phyloP scores from a whole-genome alignment of 768 basidiomycete genomes.

The Leccinum pellstonianum region DNA sequence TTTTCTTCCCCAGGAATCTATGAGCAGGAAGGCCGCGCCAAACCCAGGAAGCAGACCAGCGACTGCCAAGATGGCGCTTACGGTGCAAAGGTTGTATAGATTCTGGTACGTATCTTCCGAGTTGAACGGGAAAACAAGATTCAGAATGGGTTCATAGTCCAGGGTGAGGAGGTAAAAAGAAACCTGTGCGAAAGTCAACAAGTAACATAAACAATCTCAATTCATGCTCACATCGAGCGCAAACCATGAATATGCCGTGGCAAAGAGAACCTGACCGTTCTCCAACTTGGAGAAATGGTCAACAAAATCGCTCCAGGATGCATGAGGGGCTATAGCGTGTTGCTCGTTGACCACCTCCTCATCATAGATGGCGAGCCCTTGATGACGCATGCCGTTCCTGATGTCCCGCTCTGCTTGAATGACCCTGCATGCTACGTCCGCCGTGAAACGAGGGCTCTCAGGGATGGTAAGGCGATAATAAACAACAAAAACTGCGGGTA shows the following conservation, averaged over 20 bases:
- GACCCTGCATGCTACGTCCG: slow-evolving; percentile 82
- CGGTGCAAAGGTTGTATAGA: slow-evolving; percentile 58
- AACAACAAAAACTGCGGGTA: slow-evolving; percentile 74
- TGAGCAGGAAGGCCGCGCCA: slow-evolving; percentile 46
- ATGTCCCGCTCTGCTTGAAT: slow-evolving; percentile 70
- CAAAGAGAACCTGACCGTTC: slow-evolving; percentile 75
- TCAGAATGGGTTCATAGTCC: slow-evolving; percentile 45
- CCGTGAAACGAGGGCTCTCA: slow-evolving; percentile 86
- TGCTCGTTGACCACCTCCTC: slow-evolving; percentile 47
- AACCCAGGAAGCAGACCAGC: slow-evolving; percentile 84
- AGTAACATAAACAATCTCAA: neutral
- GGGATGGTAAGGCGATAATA: slow-evolving; percentile 91
- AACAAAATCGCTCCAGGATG: slow-evolving; percentile 63
- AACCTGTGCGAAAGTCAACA: slow-evolving; percentile 41
- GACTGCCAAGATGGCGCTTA: slow-evolving; percentile 67
- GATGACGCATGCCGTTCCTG: slow-evolving; percentile 53
- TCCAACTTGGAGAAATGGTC: slow-evolving; percentile 65
- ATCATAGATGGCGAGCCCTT: slow-evolving; percentile 46
- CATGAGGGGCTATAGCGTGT: slow-evolving; percentile 62
- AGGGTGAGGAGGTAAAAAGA: slow-evolving; percentile 85
- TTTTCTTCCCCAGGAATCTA: slow-evolving; percentile 77
- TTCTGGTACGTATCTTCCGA: slow-evolving; percentile 44
- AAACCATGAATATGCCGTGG: slow-evolving; percentile 81
- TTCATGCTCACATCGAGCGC: slow-evolving; percentile 63
- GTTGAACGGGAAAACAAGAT: neutral